phyloP scores from a whole-genome alignment of 306 rosid genomes.

The Lathyrus tuberosus region DNA sequence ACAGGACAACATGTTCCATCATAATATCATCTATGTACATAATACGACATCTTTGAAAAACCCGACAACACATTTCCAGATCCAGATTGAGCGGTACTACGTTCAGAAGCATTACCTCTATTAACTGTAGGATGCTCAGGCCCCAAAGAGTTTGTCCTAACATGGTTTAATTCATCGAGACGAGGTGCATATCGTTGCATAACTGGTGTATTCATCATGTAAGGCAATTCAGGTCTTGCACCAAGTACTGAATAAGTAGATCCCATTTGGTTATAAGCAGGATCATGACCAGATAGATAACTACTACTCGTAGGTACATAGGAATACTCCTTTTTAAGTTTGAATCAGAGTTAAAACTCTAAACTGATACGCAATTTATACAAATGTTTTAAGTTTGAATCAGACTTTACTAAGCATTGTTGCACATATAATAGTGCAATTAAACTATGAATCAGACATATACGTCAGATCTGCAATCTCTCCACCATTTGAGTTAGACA shows the following conservation, averaged over 20 bases:
- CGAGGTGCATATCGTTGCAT: conserved; percentile 70
- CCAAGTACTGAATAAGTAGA: conserved; percentile 39
- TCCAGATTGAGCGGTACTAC: conserved; percentile 44
- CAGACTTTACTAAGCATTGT: no score
- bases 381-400: no score
- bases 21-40: conserved; percentile 18
- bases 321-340: no score
- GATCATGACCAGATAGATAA: conserved; percentile 45
- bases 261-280: conserved; percentile 33
- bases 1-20: conserved; percentile 12
- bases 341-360: no score
- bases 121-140: conserved; percentile 37
- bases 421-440: no score
- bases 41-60: conserved; percentile 38
- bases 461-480: no score
- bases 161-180: conserved; percentile 59
- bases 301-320: conserved; percentile 14
- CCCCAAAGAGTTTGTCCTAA: conserved; percentile 43
- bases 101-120: conserved; percentile 35
- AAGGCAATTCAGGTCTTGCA: conserved; percentile 39
- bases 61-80: conserved; percentile 39
- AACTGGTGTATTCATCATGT: conserved; percentile 49
- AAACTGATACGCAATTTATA: no score
- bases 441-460: no score
- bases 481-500: no score